These are phyloP conservation scores for Paramyrothecium sp. DNA, from an alignment of 2,329 filamentous ascomycete genomes.

Conservation along the genomic window DNA sequence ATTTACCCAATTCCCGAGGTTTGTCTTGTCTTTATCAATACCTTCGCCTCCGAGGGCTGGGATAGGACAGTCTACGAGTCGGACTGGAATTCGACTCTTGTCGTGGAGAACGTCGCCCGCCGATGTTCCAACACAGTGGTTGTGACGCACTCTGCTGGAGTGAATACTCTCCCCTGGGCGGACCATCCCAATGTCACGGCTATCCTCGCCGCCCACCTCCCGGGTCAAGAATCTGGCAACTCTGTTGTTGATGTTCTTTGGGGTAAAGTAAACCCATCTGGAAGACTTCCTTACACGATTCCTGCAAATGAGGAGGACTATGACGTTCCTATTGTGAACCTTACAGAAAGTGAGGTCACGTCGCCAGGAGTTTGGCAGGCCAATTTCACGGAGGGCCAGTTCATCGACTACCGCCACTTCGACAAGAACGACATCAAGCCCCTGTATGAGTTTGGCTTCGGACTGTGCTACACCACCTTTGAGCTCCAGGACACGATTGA, in stretches of 20 bases:
- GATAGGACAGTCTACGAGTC: background rate
- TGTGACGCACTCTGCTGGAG: slow-evolving; percentile 30
- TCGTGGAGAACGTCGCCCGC: slow-evolving; percentile 11
- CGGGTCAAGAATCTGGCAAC: slow-evolving; percentile 75
- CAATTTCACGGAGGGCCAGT: slow-evolving; percentile 72
- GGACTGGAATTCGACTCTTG: background rate
- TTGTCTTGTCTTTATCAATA: slow-evolving; percentile 64
- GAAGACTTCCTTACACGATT: slow-evolving; percentile 71
- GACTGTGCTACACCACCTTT: slow-evolving; percentile 72
- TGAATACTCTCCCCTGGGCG: slow-evolving; percentile 28
- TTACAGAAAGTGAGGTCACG: background rate
- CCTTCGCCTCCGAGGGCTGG: slow-evolving; percentile 43
- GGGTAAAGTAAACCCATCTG: slow-evolving; percentile 62
- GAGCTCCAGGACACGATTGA: slow-evolving; percentile 33
- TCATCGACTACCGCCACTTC: slow-evolving; percentile 81
- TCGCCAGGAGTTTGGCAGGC: slow-evolving; percentile 48
- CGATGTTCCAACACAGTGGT: slow-evolving; percentile 11
- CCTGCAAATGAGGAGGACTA: slow-evolving; percentile 66
- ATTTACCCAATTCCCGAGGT: slow-evolving; percentile 49
- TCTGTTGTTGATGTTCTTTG: slow-evolving; percentile 72
- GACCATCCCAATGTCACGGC: slow-evolving; percentile 68
- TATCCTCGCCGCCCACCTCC: slow-evolving; percentile 71
- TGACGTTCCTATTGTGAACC: slow-evolving; percentile 38
- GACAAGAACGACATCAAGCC: slow-evolving; percentile 68
- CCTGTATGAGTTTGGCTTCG: slow-evolving; percentile 76